These are phyloP conservation scores for Apostasia shenzhenica DNA, from an alignment of 106 monocot species.

Conservation along the genomic window DNA sequence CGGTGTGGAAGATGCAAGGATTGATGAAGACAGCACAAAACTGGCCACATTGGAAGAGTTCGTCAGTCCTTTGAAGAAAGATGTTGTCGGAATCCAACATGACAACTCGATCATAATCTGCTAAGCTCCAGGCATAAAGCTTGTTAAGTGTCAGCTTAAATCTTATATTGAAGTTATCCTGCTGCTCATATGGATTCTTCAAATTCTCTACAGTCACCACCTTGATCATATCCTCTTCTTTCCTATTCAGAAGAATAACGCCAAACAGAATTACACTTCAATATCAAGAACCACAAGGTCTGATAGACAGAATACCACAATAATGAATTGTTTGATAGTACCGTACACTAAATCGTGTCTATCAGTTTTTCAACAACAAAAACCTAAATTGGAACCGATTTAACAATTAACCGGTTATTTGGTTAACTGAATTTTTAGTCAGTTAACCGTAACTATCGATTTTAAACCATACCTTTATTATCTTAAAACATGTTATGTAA, in stretches of 20 bases:
- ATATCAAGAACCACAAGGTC: no score
- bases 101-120: slow-evolving; percentile 84
- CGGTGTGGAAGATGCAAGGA: slow-evolving; percentile 95
- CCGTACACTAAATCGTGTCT: neutral
- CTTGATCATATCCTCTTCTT: slow-evolving; percentile 67
- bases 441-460: no score
- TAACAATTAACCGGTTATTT: no score
- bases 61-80: slow-evolving; percentile 84
- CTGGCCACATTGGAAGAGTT: slow-evolving; percentile 96
- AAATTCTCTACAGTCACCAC: slow-evolving; percentile 75
- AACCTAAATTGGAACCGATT: no score
- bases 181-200: slow-evolving; percentile 76
- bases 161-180: slow-evolving; percentile 61
- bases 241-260: slow-evolving; percentile 32
- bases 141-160: slow-evolving; percentile 90
- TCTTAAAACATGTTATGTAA: no score
- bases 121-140: slow-evolving; percentile 93
- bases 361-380: neutral
- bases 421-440: no score
- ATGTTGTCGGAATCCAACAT: slow-evolving; percentile 98
- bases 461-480: no score
- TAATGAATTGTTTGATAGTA: neutral
- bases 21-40: slow-evolving; percentile 96
- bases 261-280: no score
- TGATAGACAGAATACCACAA: no score